These are phyloP conservation scores for Adansonia rubrostipa DNA, from an alignment of 441 rosid species.

Conservation along the genomic window DNA sequence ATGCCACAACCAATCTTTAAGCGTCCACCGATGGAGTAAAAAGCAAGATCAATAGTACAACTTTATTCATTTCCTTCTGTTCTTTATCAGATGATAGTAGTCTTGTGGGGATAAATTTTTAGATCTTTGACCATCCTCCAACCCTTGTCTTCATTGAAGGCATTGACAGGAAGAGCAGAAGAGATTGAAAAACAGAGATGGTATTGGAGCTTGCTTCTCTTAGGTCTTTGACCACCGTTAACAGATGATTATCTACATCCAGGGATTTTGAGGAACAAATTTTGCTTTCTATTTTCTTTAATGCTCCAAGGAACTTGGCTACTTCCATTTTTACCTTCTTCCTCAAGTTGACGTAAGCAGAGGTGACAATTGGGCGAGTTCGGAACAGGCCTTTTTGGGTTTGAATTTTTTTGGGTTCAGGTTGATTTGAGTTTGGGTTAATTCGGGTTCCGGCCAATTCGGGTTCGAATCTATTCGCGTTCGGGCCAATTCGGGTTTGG, in stretches of 20 bases:
- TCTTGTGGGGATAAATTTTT: conserved; percentile 49
- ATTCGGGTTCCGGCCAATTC: no score
- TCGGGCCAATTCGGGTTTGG: no score
- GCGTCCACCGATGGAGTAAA: conserved; percentile 35
- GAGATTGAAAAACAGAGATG: conserved; percentile 45
- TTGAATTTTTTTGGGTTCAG: no score
- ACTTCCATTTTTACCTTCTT: conserved; percentile 56
- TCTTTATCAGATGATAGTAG: conserved; percentile 27
- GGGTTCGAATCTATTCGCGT: no score
- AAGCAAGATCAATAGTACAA: conserved; percentile 54
- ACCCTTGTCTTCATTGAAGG: conserved; percentile 31
- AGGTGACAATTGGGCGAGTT: no score
- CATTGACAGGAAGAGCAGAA: conserved; percentile 50
- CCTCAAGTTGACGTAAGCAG: conserved; percentile 49
- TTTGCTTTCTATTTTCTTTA: conserved; percentile 40
- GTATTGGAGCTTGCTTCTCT: conserved; percentile 48
- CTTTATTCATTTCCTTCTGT: conserved; percentile 48
- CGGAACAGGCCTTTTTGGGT: no score
- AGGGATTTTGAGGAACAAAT: neutral
- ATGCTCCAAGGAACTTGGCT: conserved; percentile 31
- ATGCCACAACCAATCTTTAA: conserved; percentile 23
- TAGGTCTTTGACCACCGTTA: conserved; percentile 37
- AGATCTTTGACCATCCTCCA: conserved; percentile 53
- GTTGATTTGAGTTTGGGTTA: no score
- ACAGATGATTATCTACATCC: conserved; percentile 30